These are phyloP conservation scores for Skeletonema costatum DNA, from an alignment of 108 stramenopile species.

Conservation along the genomic window DNA sequence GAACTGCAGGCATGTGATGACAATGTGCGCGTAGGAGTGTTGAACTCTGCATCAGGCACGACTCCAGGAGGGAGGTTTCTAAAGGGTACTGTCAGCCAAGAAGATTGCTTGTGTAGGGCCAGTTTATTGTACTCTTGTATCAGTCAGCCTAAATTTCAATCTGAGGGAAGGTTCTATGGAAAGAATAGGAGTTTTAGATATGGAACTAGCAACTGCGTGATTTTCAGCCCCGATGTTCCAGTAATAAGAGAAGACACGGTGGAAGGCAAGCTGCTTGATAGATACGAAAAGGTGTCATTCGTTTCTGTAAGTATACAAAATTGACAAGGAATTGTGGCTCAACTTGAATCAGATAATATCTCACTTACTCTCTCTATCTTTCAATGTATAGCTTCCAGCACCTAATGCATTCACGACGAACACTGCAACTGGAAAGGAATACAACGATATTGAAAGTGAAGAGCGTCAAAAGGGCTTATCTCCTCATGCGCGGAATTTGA, in stretches of 20 bases:
- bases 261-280: conserved; percentile 48
- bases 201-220: conserved; percentile 43
- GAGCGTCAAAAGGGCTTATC: conserved; percentile 3
- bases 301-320: conserved; percentile 18
- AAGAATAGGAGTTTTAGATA: conserved; percentile 45
- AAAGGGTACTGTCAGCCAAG: conserved; percentile 52
- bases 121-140: conserved; percentile 56
- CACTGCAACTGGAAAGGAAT: conserved; percentile 37
- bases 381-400: conserved; percentile 42
- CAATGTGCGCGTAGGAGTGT: conserved; percentile 34
- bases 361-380: conserved; percentile 32
- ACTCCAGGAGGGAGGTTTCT: conserved; percentile 54
- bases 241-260: conserved; percentile 57
- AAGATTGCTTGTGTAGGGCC: conserved; percentile 57
- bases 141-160: conserved; percentile 45
- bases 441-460: conserved; percentile 37
- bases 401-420: conserved; percentile 57
- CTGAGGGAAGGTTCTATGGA: conserved; percentile 36
- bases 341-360: conserved; percentile 3
- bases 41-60: conserved; percentile 52
- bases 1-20: conserved; percentile 28
- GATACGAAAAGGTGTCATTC: conserved; percentile 34
- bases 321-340: not conserved
- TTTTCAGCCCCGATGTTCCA: conserved; percentile 53
- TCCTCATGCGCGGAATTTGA: not conserved